Evolutionary conservation across 2,329 filamentous ascomycete species (phyloP).

Genomic region (Pseudonectria foliicola): DNA sequence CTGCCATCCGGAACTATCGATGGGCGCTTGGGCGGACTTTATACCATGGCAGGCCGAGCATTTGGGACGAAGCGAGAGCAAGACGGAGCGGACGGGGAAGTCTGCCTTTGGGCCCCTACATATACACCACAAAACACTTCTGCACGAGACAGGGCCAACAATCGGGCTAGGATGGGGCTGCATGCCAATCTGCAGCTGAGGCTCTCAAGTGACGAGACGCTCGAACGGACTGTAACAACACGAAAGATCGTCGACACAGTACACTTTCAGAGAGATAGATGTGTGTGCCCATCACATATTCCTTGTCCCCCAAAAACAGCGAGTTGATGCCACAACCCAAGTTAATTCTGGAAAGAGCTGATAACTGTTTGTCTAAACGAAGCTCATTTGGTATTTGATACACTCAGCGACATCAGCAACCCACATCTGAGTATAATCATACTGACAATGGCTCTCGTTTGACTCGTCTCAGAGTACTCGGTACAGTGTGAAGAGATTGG

Average conservation of each 20-base stretch:
- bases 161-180: conserved; percentile 17
- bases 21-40: conserved; percentile 10
- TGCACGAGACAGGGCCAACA: conserved; percentile 2
- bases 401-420: no score
- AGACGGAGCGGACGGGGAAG: conserved; percentile 8
- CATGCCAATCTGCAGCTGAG: conserved; percentile 1
- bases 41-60: conserved; percentile 20
- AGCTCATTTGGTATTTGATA: background rate
- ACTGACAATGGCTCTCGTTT: no score
- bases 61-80: conserved; percentile 4
- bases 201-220: conserved; percentile 16
- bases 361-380: conserved; percentile 3
- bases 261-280: conserved; percentile 7
- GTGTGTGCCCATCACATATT: background rate
- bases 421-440: no score
- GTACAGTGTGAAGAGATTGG: no score
- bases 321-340: background rate
- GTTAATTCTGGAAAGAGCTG: conserved; percentile 1
- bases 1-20: conserved; percentile 26
- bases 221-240: conserved; percentile 8
- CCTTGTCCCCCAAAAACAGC: no score
- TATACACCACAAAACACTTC: conserved; percentile 10
- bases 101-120: conserved; percentile 19
- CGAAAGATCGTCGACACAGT: conserved; percentile 16
- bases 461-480: no score